Evolutionary conservation across 495 filamentous ascomycete genomes (phyloP).

Genomic region (Astrothelium subdiscretum): DNA sequence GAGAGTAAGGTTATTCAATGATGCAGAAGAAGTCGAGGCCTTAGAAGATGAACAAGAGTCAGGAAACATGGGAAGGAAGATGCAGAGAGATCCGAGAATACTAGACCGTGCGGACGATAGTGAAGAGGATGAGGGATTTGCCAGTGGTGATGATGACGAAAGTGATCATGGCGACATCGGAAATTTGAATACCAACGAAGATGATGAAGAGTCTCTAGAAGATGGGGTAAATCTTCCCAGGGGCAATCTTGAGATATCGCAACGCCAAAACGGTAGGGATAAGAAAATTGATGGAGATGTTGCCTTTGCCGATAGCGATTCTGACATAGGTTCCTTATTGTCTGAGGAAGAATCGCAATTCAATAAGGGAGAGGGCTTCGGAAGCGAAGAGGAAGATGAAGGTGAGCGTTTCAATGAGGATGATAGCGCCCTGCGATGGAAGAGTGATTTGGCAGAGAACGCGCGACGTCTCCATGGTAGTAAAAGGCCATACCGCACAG

Average conservation of each 20-base stretch:
- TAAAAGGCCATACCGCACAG: constrained; percentile 56
- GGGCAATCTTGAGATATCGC: background rate
- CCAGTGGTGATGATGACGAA: constrained; percentile 33
- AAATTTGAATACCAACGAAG: constrained; percentile 31
- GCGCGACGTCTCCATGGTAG: constrained; percentile 60
- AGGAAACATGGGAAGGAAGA: constrained; percentile 52
- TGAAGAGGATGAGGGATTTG: constrained; percentile 30
- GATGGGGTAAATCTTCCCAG: constrained; percentile 10
- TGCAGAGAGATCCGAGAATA: constrained; percentile 52
- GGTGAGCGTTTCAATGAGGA: constrained; percentile 47
- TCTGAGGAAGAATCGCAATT: constrained; percentile 49
- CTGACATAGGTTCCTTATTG: constrained; percentile 86
- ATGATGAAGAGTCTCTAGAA: constrained; percentile 30
- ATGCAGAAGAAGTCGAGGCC: constrained; percentile 55
- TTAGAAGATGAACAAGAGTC: constrained; percentile 43
- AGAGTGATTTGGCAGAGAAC: constrained; percentile 68
- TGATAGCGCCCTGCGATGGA: constrained; percentile 63
- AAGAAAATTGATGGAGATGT: constrained; percentile 48
- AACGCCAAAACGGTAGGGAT: constrained; percentile 24
- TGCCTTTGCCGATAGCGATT: constrained; percentile 92
- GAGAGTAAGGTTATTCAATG: constrained; percentile 72
- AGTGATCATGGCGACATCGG: constrained; percentile 46
- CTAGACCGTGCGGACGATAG: constrained; percentile 45
- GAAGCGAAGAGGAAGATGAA: constrained; percentile 45
- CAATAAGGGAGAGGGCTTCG: constrained; percentile 41